Percentiles rank a stretch among this genome's conserved stretches.
Conservation (phyloP, 163 green algal species). For the Chlamydomonas reinhardtii region DNA sequence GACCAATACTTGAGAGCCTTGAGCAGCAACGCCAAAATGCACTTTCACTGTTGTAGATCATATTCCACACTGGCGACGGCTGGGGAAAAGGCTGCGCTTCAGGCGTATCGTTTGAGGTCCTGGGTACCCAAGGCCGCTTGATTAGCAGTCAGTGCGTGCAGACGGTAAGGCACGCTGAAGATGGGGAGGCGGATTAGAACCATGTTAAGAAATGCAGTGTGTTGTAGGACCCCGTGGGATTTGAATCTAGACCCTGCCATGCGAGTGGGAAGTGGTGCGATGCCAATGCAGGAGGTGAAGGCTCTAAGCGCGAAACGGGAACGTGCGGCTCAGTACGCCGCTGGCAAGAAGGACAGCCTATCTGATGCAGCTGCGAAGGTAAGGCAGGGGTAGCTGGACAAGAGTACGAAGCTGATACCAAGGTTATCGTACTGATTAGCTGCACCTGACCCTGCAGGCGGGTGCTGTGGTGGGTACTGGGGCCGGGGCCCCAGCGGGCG, state of each 20-base stretch:
- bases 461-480: no score
- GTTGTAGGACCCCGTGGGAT: no score
- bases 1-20: no score
- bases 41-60: constrained; percentile 5
- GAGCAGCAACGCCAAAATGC: no score
- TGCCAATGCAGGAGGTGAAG: not conserved
- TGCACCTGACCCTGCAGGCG: no score
- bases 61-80: constrained; percentile 51
- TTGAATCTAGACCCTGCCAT: no score
- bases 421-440: no score
- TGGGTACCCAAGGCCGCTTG: constrained; percentile 36
- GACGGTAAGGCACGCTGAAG: not conserved
- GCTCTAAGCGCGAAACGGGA: not conserved
- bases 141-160: constrained; percentile 8
- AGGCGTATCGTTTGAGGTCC: constrained; percentile 36
- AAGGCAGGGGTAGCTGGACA: no score
- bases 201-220: no score
- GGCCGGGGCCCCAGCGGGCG: no score
- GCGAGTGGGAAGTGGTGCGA: not conserved
- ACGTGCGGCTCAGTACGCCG: constrained; percentile 6
- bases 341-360: not conserved
- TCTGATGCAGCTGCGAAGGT: not conserved
- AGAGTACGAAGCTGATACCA: no score
- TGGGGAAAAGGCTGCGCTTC: constrained; percentile 42
- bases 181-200: no score